Evolutionary conservation across 2,329 filamentous ascomycete genomes (phyloP).

Genomic region (Sporothrix luriei): DNA sequence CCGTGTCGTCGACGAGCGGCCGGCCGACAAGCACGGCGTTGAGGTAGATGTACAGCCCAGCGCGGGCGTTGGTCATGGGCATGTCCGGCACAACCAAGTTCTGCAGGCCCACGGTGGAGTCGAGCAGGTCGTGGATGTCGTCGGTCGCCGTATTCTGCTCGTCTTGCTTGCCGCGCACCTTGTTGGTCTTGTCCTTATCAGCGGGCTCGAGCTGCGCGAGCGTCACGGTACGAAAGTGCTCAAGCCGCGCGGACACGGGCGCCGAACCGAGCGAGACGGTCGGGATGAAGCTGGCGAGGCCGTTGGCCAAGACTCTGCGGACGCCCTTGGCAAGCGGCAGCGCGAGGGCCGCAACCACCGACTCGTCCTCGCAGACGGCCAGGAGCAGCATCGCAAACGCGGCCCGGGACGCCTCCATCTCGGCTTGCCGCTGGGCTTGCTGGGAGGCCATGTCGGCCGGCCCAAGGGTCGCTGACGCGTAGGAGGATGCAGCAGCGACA

Average conservation of each 20-base stretch:
- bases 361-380: slow-evolving; percentile 61
- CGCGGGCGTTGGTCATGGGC: slow-evolving; percentile 72
- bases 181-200: slow-evolving; percentile 45
- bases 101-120: slow-evolving; percentile 60
- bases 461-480: slow-evolving; percentile 52
- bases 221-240: slow-evolving; percentile 60
- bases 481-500: slow-evolving; percentile 53
- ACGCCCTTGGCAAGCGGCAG: slow-evolving; percentile 55
- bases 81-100: slow-evolving; percentile 63
- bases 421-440: slow-evolving; percentile 50
- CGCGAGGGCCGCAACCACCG: slow-evolving; percentile 57
- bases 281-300: slow-evolving; percentile 57
- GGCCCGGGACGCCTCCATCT: slow-evolving; percentile 63
- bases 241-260: slow-evolving; percentile 56
- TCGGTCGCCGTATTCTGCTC: slow-evolving; percentile 52
- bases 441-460: slow-evolving; percentile 40
- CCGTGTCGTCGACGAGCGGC: slow-evolving; percentile 78
- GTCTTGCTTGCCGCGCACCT: slow-evolving; percentile 50
- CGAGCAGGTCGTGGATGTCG: slow-evolving; percentile 60
- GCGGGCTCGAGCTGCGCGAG: slow-evolving; percentile 58
- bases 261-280: slow-evolving; percentile 60
- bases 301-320: slow-evolving; percentile 54
- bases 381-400: slow-evolving; percentile 66
- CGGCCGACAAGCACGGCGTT: slow-evolving; percentile 82
- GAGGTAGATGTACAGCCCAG: slow-evolving; percentile 82